Percentiles rank a stretch among this genome's conserved stretches.
Evolutionary conservation across 495 filamentous ascomycete species (phyloP).

Genomic region (Aspergillus wentii): DNA sequence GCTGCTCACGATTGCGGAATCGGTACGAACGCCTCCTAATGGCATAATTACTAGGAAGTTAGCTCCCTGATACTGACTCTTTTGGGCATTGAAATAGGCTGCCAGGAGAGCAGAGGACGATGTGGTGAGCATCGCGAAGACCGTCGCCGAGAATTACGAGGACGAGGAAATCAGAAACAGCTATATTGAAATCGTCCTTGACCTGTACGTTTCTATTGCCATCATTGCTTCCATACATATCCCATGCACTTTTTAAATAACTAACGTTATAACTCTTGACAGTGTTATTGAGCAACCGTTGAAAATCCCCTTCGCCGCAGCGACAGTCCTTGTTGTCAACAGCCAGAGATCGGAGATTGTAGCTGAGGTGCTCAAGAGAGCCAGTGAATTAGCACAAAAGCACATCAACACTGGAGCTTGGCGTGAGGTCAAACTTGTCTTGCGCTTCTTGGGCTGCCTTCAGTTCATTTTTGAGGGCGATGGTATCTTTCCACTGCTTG

Average conservation of each 20-base stretch:
- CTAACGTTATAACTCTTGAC: slow-evolving; percentile 1
- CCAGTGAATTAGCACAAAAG: slow-evolving; percentile 51
- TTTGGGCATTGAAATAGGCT: slow-evolving; percentile 42
- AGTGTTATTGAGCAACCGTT: slow-evolving; percentile 84
- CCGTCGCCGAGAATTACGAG: slow-evolving; percentile 73
- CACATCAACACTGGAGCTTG: slow-evolving; percentile 68
- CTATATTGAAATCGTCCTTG: slow-evolving; percentile 66
- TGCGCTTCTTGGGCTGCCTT: slow-evolving; percentile 81
- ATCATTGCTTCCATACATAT: no score
- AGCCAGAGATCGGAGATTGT: slow-evolving; percentile 66
- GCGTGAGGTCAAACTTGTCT: slow-evolving; percentile 83
- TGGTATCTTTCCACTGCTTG: slow-evolving; percentile 78
- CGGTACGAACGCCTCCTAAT: slow-evolving; percentile 38
- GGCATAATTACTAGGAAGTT: background rate
- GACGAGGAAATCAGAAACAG: slow-evolving; percentile 66
- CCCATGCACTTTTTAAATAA: no score
- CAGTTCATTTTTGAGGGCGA: slow-evolving; percentile 76
- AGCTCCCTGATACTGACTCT: slow-evolving; percentile 9
- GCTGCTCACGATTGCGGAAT: slow-evolving; percentile 80
- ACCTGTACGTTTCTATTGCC: slow-evolving; percentile 52
- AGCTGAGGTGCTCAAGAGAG: slow-evolving; percentile 58
- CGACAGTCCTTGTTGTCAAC: slow-evolving; percentile 72
- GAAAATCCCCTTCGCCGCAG: slow-evolving; percentile 90
- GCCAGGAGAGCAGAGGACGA: slow-evolving; percentile 79
- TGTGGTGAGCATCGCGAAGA: slow-evolving; percentile 66